Percentiles rank a stretch among this genome's conserved stretches.
Evolutionary conservation across 2,329 filamentous ascomycete species (phyloP).

Genomic region (Xylaria sp.): DNA sequence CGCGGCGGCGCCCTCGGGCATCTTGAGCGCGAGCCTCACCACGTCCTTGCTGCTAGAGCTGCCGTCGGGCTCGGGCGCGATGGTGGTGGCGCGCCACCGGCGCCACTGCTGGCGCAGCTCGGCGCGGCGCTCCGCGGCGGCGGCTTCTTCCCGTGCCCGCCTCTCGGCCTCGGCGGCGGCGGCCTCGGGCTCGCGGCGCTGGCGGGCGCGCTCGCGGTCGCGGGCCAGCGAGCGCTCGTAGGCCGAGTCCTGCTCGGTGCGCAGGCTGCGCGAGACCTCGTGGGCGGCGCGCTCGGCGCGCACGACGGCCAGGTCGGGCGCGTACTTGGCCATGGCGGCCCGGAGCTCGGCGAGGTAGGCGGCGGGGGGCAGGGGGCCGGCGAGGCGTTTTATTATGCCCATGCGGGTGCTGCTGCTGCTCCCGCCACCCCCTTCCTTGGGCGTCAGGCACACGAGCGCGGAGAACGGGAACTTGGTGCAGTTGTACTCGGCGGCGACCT

Average conservation of each 20-base stretch:
- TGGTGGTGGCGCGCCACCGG: slow-evolving; percentile 71
- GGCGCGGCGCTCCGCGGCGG: slow-evolving; percentile 57
- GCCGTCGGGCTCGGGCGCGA: slow-evolving; percentile 68
- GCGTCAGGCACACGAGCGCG: slow-evolving; percentile 83
- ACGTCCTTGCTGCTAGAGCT: slow-evolving; percentile 62
- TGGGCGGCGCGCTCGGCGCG: slow-evolving; percentile 79
- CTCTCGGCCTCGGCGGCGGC: slow-evolving; percentile 68
- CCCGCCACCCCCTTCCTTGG: slow-evolving; percentile 70
- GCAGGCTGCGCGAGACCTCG: slow-evolving; percentile 76
- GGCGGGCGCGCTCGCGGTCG: slow-evolving; percentile 81
- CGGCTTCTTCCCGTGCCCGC: slow-evolving; percentile 60
- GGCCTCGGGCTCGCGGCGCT: slow-evolving; percentile 74
- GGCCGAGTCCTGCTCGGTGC: slow-evolving; percentile 88
- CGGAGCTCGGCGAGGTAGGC: slow-evolving; percentile 79
- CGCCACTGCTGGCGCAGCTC: slow-evolving; percentile 69
- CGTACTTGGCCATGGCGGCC: slow-evolving; percentile 72
- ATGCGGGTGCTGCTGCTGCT: slow-evolving; percentile 68
- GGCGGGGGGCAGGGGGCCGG: slow-evolving; percentile 69
- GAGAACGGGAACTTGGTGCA: slow-evolving; percentile 94
- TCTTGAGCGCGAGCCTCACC: slow-evolving; percentile 71
- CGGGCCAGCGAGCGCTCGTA: slow-evolving; percentile 90
- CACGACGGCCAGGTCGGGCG: slow-evolving; percentile 72
- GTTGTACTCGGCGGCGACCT: slow-evolving; percentile 83
- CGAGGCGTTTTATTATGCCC: slow-evolving; percentile 81
- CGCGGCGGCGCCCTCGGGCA: slow-evolving; percentile 62